Evolutionary conservation across 73 alveolate species (phyloP).

Genomic region (Tetrahymena borealis): DNA sequence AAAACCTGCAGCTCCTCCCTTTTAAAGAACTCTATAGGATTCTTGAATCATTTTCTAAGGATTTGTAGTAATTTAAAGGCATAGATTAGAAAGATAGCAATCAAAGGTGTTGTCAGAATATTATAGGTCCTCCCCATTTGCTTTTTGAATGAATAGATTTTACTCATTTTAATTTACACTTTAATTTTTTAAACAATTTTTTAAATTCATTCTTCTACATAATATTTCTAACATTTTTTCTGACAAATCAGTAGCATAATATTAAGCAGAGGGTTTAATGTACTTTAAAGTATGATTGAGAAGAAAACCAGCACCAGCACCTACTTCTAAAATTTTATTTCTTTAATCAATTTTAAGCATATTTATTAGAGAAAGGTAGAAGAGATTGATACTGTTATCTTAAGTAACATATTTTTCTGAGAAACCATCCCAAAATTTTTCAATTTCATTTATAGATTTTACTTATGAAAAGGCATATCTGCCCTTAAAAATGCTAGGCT

Average conservation of each 20-base stretch:
- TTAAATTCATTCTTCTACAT: not conserved
- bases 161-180: not conserved
- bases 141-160: not conserved
- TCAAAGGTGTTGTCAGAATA: constrained; percentile 9
- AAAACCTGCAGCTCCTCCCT: constrained; percentile 9
- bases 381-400: not conserved
- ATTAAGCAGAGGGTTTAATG: constrained; percentile 4
- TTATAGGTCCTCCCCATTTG: not conserved
- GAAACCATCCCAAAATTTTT: not conserved
- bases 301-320: constrained; percentile 17
- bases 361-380: not conserved
- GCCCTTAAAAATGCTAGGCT: not conserved
- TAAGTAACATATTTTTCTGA: not conserved
- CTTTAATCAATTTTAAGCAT: not conserved
- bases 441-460: not conserved
- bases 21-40: constrained; percentile 10
- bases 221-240: constrained; percentile 2
- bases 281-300: not conserved
- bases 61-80: not conserved
- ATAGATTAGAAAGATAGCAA: constrained; percentile 11
- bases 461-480: not conserved
- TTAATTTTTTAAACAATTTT: not conserved
- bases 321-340: constrained; percentile 1
- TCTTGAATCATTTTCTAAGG: not conserved
- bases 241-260: constrained; percentile 3